phyloP scores from a whole-genome alignment of 1,139 yeast genomes.

The Saccharomyces hybrid region DNA sequence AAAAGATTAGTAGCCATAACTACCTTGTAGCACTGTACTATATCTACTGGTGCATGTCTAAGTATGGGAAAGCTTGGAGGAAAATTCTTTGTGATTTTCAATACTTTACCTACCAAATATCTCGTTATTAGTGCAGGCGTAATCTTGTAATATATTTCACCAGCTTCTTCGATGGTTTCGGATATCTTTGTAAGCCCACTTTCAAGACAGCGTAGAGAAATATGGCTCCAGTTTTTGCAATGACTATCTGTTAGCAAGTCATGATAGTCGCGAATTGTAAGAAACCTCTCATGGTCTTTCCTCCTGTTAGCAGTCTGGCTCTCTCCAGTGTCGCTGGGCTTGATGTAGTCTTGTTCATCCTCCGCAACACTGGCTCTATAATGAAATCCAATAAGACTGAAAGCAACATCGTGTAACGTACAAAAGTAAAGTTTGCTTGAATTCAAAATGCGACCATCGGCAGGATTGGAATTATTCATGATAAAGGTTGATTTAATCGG shows the following conservation, averaged over 20 bases:
- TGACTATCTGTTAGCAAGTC: constrained; percentile 24
- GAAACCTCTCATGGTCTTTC: constrained; percentile 17
- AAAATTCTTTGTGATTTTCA: constrained; percentile 31
- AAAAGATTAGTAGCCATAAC: constrained; percentile 22
- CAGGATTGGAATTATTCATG: constrained; percentile 24
- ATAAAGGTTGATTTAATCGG: constrained; percentile 34
- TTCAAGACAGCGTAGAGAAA: constrained; percentile 19
- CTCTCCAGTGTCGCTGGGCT: constrained; percentile 6
- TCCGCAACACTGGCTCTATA: constrained; percentile 26
- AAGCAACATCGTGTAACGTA: constrained; percentile 38
- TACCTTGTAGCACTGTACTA: constrained; percentile 14
- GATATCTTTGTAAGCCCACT: constrained; percentile 35
- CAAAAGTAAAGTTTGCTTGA: constrained; percentile 37
- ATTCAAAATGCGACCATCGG: constrained; percentile 27
- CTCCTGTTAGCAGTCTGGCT: not conserved
- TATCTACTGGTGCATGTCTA: constrained; percentile 17
- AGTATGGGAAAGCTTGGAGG: constrained; percentile 28
- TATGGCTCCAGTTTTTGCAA: constrained; percentile 19
- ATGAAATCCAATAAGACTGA: constrained; percentile 36
- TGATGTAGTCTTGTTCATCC: constrained; percentile 27
- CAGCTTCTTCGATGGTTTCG: constrained; percentile 43
- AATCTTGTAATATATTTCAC: constrained; percentile 43
- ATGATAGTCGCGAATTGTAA: constrained; percentile 33
- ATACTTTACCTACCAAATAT: constrained; percentile 35
- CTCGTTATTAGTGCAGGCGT: constrained; percentile 33